phyloP scores from a whole-genome alignment of 2,329 filamentous ascomycete species.

The Ceratocystis destructans region DNA sequence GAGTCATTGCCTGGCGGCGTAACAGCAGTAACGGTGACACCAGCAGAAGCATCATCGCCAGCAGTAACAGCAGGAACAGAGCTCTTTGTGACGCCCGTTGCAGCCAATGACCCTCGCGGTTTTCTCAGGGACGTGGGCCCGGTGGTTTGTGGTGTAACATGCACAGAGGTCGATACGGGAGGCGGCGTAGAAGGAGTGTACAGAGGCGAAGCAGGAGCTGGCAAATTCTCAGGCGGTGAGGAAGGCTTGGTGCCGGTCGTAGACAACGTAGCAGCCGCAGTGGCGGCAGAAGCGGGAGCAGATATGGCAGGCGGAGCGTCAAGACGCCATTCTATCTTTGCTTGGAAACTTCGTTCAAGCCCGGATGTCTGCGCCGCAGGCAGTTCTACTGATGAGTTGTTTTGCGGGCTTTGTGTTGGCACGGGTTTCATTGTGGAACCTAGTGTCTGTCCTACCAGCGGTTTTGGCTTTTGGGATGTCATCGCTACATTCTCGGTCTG shows the following conservation, averaged over 20 bases:
- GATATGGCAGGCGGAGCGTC: constrained; percentile 24
- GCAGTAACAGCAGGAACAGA: neutral
- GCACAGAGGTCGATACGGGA: neutral
- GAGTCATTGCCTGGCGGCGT: constrained; percentile 24
- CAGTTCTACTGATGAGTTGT: neutral
- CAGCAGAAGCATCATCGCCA: neutral
- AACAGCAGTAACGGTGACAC: constrained; percentile 3
- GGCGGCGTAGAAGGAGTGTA: constrained; percentile 2
- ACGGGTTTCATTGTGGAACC: neutral
- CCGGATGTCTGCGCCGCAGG: constrained; percentile 16
- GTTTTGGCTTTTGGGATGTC: neutral
- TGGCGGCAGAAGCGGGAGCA: neutral
- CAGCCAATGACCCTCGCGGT: neutral
- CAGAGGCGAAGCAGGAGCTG: constrained; percentile 2
- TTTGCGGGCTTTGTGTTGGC: neutral
- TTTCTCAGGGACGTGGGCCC: constrained; percentile 10
- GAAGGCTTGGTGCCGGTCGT: neutral
- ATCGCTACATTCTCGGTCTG: neutral
- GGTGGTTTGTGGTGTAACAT: neutral
- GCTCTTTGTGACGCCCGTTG: neutral
- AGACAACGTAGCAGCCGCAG: neutral
- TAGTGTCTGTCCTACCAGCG: neutral
- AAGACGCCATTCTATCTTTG: constrained; percentile 39
- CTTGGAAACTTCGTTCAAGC: constrained; percentile 36
- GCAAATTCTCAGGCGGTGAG: neutral